Conservation (phyloP, 495 filamentous ascomycete genomes). For the Amphirosellinia nigrospora region DNA sequence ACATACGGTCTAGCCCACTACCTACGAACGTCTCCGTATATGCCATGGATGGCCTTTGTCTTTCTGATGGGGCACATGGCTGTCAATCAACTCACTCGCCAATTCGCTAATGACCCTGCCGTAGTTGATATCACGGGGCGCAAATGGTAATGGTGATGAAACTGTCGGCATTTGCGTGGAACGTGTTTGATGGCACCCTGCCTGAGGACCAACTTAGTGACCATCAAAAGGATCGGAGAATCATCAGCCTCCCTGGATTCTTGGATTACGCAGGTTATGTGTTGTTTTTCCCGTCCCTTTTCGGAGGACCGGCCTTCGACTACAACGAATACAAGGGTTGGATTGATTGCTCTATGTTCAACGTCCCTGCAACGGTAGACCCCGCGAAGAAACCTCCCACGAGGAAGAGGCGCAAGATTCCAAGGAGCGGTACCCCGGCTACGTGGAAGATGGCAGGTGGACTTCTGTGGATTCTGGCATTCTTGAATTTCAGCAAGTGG, state of each 20-base stretch:
- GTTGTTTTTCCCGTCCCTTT: slow-evolving; percentile 89
- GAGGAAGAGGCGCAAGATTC: slow-evolving; percentile 92
- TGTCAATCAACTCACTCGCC: slow-evolving; percentile 82
- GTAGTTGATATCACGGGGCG: slow-evolving; percentile 86
- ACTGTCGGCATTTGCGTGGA: slow-evolving; percentile 97
- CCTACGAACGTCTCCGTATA: slow-evolving; percentile 82
- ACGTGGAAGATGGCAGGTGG: slow-evolving; percentile 75
- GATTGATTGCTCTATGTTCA: slow-evolving; percentile 94
- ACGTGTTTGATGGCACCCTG: slow-evolving; percentile 86
- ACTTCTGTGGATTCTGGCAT: slow-evolving; percentile 77
- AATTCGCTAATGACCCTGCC: slow-evolving; percentile 67
- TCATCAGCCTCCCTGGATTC: slow-evolving; percentile 71
- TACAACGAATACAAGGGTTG: slow-evolving; percentile 90
- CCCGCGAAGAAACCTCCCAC: slow-evolving; percentile 81
- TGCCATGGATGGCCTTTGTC: slow-evolving; percentile 97
- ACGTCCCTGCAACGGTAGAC: slow-evolving; percentile 77
- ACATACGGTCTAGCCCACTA: slow-evolving; percentile 85
- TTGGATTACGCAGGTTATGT: slow-evolving; percentile 89
- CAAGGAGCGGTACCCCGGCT: slow-evolving; percentile 86
- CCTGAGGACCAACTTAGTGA: slow-evolving; percentile 81
- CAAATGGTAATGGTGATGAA: slow-evolving; percentile 99
- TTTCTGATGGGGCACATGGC: slow-evolving; percentile 98
- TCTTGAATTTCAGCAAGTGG: slow-evolving; percentile 73
- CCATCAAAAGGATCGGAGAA: slow-evolving; percentile 81
- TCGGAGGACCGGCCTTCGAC: slow-evolving; percentile 90